Evolutionary conservation across 2,329 filamentous ascomycete genomes (phyloP).

Genomic region (Fusarium sp.): DNA sequence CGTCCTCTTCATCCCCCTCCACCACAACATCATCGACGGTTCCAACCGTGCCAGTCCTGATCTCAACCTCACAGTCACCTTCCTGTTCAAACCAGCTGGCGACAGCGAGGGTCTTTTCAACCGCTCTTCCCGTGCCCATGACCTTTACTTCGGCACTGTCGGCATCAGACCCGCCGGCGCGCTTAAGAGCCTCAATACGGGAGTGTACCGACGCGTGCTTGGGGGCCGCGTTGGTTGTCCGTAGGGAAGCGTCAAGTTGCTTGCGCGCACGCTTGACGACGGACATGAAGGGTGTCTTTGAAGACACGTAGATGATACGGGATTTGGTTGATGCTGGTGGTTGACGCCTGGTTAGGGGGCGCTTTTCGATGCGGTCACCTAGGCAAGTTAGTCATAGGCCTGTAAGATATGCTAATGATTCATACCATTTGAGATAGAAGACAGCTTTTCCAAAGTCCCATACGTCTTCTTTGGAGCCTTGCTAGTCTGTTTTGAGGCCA

Average conservation of each 20-base stretch:
- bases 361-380: slow-evolving; percentile 61
- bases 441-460: slow-evolving; percentile 47
- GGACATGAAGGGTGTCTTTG: slow-evolving; percentile 71
- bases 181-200: slow-evolving; percentile 55
- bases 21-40: slow-evolving; percentile 71
- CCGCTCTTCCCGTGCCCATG: slow-evolving; percentile 71
- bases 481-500: slow-evolving; percentile 34
- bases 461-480: slow-evolving; percentile 26
- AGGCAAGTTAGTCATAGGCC: slow-evolving; percentile 3
- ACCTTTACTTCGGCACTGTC: slow-evolving; percentile 59
- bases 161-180: slow-evolving; percentile 42
- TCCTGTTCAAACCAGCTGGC: slow-evolving; percentile 71
- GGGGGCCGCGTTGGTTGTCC: slow-evolving; percentile 55
- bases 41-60: slow-evolving; percentile 69
- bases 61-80: slow-evolving; percentile 63
- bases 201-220: slow-evolving; percentile 56
- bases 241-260: slow-evolving; percentile 63
- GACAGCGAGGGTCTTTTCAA: slow-evolving; percentile 67
- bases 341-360: slow-evolving; percentile 54
- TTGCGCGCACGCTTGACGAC: slow-evolving; percentile 70
- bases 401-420: neutral
- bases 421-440: slow-evolving; percentile 48
- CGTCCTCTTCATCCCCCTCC: slow-evolving; percentile 49
- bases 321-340: slow-evolving; percentile 54
- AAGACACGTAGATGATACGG: slow-evolving; percentile 68